These are phyloP conservation scores for Eucalyptus globulus DNA, from an alignment of 345 rosid genomes.

Conservation along the genomic window DNA sequence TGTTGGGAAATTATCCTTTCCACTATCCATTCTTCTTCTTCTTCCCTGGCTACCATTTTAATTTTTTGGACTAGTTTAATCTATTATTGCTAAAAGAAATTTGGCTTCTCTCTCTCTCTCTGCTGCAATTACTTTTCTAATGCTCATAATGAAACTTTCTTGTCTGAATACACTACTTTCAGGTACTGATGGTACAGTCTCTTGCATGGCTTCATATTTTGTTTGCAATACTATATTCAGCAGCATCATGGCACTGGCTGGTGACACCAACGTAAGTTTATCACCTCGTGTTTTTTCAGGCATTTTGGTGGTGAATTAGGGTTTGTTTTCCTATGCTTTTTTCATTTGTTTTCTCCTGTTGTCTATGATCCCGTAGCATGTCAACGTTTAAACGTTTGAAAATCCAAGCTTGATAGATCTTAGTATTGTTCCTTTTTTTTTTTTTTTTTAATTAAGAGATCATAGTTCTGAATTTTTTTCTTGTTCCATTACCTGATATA, in stretches of 20 bases:
- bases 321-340: neutral
- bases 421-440: neutral
- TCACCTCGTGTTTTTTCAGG: neutral
- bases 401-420: neutral
- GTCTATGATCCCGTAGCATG: neutral
- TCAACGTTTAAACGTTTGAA: neutral
- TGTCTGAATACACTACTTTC: neutral
- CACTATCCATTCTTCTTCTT: neutral
- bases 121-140: neutral
- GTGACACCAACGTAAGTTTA: conserved; percentile 61
- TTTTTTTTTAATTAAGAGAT: neutral
- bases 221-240: conserved; percentile 80
- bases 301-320: neutral
- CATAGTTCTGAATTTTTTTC: neutral
- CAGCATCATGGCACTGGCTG: conserved; percentile 51
- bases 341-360: neutral
- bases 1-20: neutral
- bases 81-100: neutral
- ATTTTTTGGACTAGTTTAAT: neutral
- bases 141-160: neutral
- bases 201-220: conserved; percentile 93
- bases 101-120: neutral
- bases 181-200: conserved; percentile 92
- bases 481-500: neutral
- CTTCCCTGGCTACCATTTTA: neutral